Conservation (phyloP, 164 flowering plant genomes). For the Brasenia schreberi region DNA sequence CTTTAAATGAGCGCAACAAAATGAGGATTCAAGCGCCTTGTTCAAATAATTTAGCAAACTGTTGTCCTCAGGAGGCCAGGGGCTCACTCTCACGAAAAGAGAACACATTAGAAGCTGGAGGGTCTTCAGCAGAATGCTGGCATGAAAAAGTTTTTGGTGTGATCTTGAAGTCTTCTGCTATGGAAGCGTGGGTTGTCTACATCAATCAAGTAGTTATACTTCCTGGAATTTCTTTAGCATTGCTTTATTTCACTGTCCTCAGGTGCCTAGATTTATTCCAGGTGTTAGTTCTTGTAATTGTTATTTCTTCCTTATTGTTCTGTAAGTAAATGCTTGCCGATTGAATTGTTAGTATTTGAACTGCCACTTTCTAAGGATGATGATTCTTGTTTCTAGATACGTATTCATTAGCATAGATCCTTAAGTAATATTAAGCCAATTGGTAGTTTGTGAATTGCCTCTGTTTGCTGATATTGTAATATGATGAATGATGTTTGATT, state of each 20-base stretch:
- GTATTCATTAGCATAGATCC: too few species aligned
- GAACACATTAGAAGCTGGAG: background rate
- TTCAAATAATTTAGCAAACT: constrained; percentile 7
- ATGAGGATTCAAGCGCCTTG: constrained; percentile 16
- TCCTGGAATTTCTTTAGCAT: constrained; percentile 68
- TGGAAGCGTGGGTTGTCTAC: constrained; percentile 65
- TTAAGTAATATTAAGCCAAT: too few species aligned
- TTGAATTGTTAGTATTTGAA: too few species aligned
- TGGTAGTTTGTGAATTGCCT: too few species aligned
- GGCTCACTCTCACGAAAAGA: too few species aligned
- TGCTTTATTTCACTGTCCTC: constrained; percentile 70
- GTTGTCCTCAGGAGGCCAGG: constrained; percentile 6
- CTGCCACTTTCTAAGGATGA: too few species aligned
- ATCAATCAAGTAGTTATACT: constrained; percentile 56
- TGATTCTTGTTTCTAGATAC: too few species aligned
- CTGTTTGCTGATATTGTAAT: too few species aligned
- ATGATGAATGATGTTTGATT: too few species aligned
- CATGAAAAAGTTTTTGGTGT: constrained; percentile 9
- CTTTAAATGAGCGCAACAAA: constrained; percentile 31
- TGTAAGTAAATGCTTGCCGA: too few species aligned
- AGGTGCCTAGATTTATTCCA: constrained; percentile 27
- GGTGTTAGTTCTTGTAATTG: background rate
- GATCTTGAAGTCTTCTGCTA: constrained; percentile 20
- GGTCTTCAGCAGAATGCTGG: constrained; percentile 12
- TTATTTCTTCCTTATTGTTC: background rate